Percentiles rank a stretch among this genome's conserved stretches.
phyloP scores from a whole-genome alignment of 345 rosid genomes.

The Bruguiera parviflora region DNA sequence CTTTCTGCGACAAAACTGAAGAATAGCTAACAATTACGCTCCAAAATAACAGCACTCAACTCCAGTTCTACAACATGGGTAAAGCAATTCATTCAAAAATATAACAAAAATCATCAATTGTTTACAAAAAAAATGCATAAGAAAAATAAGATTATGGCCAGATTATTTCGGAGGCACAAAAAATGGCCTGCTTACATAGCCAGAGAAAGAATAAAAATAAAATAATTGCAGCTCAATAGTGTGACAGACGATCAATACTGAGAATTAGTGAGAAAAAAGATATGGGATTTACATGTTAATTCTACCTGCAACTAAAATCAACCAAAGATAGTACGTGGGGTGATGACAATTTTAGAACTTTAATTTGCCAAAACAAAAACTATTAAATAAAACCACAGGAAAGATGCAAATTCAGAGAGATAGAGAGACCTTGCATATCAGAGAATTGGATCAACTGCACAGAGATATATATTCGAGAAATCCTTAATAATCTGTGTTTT shows the following conservation, averaged over 20 bases:
- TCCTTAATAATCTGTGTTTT: too few relatives aligned
- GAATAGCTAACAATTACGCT: background rate
- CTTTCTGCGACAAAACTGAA: slow-evolving; percentile 14
- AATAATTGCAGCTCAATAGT: too few relatives aligned
- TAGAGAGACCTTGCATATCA: background rate
- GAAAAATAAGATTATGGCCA: too few relatives aligned
- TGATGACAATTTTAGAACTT: background rate
- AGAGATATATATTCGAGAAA: background rate
- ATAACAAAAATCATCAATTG: background rate
- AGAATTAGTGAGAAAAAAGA: too few relatives aligned
- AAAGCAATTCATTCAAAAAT: background rate
- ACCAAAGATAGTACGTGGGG: background rate
- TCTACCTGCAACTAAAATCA: background rate
- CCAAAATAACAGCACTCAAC: background rate
- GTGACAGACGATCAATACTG: too few relatives aligned
- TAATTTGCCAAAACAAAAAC: background rate
- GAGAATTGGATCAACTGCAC: background rate
- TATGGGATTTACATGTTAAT: background rate
- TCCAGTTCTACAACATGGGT: background rate
- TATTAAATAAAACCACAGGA: background rate
- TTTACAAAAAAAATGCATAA: too few relatives aligned
- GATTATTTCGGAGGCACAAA: too few relatives aligned
- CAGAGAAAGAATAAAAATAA: too few relatives aligned
- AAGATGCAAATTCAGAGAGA: background rate
- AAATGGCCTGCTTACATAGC: too few relatives aligned